Percentiles rank a stretch among this genome's conserved stretches.
Evolutionary conservation across 768 basidiomycete genomes (phyloP).

Genomic region (Rossbeevera mucosa): DNA sequence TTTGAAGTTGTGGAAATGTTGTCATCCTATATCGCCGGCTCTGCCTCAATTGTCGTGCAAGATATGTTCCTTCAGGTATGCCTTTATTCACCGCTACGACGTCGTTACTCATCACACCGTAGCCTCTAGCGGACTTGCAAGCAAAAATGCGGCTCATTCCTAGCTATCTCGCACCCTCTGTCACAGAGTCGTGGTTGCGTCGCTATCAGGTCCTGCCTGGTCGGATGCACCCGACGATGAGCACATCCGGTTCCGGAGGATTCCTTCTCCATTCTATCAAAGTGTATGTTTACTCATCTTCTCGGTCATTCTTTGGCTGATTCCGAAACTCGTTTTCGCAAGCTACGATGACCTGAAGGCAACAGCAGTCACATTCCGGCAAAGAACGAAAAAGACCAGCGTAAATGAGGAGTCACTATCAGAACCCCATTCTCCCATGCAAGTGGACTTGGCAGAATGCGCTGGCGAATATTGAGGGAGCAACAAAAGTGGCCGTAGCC

Average conservation of each 20-base stretch:
- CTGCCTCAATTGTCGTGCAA: conserved; percentile 81
- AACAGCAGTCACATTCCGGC: conserved; percentile 44
- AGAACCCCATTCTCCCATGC: conserved; percentile 12
- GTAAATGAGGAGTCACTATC: background rate
- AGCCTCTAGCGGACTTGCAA: conserved; percentile 80
- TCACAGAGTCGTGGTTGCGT: conserved; percentile 85
- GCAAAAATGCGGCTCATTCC: conserved; percentile 60
- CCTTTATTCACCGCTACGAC: background rate
- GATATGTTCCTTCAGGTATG: conserved; percentile 74
- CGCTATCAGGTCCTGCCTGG: conserved; percentile 96
- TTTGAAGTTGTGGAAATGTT: conserved; percentile 73
- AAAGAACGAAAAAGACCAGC: conserved; percentile 33
- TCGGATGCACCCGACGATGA: conserved; percentile 94
- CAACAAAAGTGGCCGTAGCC: background rate
- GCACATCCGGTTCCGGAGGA: conserved; percentile 82
- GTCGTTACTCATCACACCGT: conserved; percentile 4
- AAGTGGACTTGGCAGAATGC: conserved; percentile 11
- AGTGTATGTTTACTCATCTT: conserved; percentile 49
- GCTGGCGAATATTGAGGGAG: conserved; percentile 1
- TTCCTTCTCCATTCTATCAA: conserved; percentile 83
- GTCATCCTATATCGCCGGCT: conserved; percentile 75
- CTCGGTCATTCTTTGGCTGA: background rate
- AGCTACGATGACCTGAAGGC: conserved; percentile 68
- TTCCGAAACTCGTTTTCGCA: background rate
- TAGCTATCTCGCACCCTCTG: conserved; percentile 66